Evolutionary conservation across 2,329 filamentous ascomycete genomes (phyloP).

Genomic region (Penicillium aurantiogriseum): DNA sequence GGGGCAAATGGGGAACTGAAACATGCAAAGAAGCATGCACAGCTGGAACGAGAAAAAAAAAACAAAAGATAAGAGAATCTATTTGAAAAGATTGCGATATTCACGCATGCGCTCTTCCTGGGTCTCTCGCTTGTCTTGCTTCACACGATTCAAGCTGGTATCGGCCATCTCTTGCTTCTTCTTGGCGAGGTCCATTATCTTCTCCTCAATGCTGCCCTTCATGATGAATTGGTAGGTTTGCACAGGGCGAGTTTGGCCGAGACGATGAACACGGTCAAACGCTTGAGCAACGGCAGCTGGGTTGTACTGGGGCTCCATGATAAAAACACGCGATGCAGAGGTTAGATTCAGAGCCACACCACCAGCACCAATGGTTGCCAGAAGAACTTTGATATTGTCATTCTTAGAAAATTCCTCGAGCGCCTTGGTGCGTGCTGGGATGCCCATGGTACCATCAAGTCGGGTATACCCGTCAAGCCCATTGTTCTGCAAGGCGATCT

Average conservation of each 20-base stretch:
- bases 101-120: conserved; percentile 65
- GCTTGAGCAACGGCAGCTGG: conserved; percentile 93
- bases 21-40: neutral
- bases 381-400: conserved; percentile 69
- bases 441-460: conserved; percentile 87
- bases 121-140: conserved; percentile 58
- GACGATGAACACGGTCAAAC: conserved; percentile 84
- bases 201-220: conserved; percentile 86
- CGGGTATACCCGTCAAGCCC: conserved; percentile 62
- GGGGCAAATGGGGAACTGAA: neutral
- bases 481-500: conserved; percentile 67
- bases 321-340: conserved; percentile 79
- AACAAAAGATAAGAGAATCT: conserved; percentile 5
- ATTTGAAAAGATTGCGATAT: conserved; percentile 58
- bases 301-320: conserved; percentile 99
- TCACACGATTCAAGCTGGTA: conserved; percentile 73
- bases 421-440: conserved; percentile 68
- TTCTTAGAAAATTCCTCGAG: conserved; percentile 78
- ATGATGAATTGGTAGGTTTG: conserved; percentile 88
- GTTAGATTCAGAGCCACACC: conserved; percentile 91
- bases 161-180: conserved; percentile 92
- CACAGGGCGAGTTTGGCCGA: conserved; percentile 87
- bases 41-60: neutral
- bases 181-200: conserved; percentile 82
- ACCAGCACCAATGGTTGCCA: conserved; percentile 89